Conservation (phyloP, 1,284 basidiomycete genomes). For the Schizophyllum commune region DNA sequence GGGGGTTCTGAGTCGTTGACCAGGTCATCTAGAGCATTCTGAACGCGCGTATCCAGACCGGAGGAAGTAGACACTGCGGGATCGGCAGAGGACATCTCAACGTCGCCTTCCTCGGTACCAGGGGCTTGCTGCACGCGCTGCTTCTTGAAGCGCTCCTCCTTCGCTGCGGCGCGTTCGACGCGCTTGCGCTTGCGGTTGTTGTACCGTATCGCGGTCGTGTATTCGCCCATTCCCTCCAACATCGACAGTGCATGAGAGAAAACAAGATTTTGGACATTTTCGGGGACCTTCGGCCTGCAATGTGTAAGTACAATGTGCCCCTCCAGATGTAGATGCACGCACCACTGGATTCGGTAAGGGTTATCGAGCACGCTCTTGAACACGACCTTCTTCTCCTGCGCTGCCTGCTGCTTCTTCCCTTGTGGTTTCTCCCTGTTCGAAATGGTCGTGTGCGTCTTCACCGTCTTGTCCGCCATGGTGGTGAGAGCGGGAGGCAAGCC, state of each 20-base stretch:
- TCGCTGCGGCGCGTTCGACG: conserved; percentile 1
- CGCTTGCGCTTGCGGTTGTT: conserved; percentile 32
- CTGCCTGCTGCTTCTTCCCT: conserved; percentile 12
- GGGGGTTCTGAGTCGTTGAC: conserved; percentile 4
- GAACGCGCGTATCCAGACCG: neutral
- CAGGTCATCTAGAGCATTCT: neutral
- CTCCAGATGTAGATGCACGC: conserved; percentile 11
- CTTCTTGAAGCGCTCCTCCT: conserved; percentile 16
- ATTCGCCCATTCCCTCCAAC: conserved; percentile 42
- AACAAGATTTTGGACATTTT: conserved; percentile 53
- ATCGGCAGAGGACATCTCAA: neutral
- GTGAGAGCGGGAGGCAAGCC: conserved; percentile 20
- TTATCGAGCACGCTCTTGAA: conserved; percentile 66
- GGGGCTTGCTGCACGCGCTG: conserved; percentile 10
- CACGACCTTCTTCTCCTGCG: conserved; percentile 40
- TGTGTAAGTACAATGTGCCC: conserved; percentile 6
- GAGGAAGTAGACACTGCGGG: neutral
- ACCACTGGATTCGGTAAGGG: conserved; percentile 70
- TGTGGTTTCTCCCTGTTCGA: conserved; percentile 55
- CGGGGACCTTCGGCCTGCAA: conserved; percentile 57
- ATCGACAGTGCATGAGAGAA: conserved; percentile 41
- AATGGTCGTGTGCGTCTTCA: conserved; percentile 32
- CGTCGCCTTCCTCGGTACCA: neutral
- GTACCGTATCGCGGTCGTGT: conserved; percentile 27
- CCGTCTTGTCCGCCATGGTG: conserved; percentile 31